Base-by-base conservation (phyloP, 345 rosid genomes). In the Mercurialis annua region DNA sequence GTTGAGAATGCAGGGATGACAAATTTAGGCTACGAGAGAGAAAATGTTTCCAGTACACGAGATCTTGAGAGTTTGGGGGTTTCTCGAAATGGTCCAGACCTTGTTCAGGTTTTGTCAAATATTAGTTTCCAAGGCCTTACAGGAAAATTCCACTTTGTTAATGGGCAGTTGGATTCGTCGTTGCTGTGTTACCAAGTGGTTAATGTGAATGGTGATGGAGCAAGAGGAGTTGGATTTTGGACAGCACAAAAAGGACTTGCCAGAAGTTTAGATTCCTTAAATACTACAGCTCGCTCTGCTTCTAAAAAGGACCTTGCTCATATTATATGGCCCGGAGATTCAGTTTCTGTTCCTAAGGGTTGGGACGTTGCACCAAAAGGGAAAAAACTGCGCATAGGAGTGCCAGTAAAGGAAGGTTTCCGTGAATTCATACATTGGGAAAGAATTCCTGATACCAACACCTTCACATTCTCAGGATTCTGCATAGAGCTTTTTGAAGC, bases 141-240 rank as follows among this genome's bases (percentile, higher is more conserved):
- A 42, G 24, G 38, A 20, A 7, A 59, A 4, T 29, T 62, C 31
- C 4, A 44, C 66, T 29, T 74, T 33, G 43, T 64, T 31, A 43
- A 74, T 20, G 81, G 81, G 30, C 75, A 82, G 40, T 46, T 78
- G 11, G 58, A 63, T 6, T 58, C 72, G 10, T 26, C 77, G 2
- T 56, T n/a, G n/a, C n/a, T n/a, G n/a, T n/a, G 70, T 33, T 82
- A 55, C 33, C 59, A 76, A 51, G 70, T 84, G 43, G 48, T 80
- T 7, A 84, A 82, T 56, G 77, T 82, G 33, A 47, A 40, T 6
- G 78, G 67, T 6, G 21, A 34, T 24, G 70, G 24, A 18, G 65
- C 44, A 21, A 63, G 52, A 68, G 31, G 33, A 23, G 40, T 78
- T 0, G 84, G 84, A 24, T 77, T 70, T 56, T 84, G 84, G 86